phyloP scores from a whole-genome alignment of 2,329 filamentous ascomycete species.

The Aspergillus fischeri region DNA sequence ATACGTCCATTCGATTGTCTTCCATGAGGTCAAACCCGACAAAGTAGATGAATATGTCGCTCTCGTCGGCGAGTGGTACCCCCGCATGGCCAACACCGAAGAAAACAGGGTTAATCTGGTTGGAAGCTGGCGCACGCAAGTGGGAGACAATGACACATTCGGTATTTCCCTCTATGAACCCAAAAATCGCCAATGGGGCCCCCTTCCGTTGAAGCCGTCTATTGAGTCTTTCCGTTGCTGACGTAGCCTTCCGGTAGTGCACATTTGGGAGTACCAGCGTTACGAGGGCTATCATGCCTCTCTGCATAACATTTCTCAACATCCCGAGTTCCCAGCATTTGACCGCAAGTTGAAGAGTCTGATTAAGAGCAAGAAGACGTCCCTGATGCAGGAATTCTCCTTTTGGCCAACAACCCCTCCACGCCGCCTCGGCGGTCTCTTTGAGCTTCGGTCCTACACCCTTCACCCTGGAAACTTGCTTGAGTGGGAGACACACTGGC shows the following conservation, averaged over 20 bases:
- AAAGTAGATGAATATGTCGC: constrained; percentile 93
- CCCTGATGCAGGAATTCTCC: constrained; percentile 98
- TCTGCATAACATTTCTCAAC: constrained; percentile 74
- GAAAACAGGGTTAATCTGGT: constrained; percentile 95
- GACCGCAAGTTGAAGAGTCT: constrained; percentile 80
- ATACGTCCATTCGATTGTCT: constrained; percentile 96
- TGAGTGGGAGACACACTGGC: constrained; percentile 99
- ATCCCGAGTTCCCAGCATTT: constrained; percentile 80
- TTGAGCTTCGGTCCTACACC: constrained; percentile 95
- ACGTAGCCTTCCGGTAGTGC: constrained; percentile 59
- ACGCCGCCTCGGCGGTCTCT: constrained; percentile 83
- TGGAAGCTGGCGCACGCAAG: constrained; percentile 96
- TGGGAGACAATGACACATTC: constrained; percentile 96
- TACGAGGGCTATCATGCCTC: constrained; percentile 95
- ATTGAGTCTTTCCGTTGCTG: constrained; percentile 18
- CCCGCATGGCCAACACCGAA: constrained; percentile 74
- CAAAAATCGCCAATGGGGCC: not conserved
- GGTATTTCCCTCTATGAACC: constrained; percentile 52
- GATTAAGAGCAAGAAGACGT: constrained; percentile 78
- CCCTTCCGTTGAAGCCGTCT: not conserved
- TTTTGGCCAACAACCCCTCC: constrained; percentile 98
- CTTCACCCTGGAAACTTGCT: constrained; percentile 92
- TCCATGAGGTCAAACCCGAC: constrained; percentile 92
- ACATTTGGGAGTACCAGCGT: constrained; percentile 99
- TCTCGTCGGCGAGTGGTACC: constrained; percentile 87